phyloP scores from a whole-genome alignment of 2,329 filamentous ascomycete species.

The Talaromyces sp. region DNA sequence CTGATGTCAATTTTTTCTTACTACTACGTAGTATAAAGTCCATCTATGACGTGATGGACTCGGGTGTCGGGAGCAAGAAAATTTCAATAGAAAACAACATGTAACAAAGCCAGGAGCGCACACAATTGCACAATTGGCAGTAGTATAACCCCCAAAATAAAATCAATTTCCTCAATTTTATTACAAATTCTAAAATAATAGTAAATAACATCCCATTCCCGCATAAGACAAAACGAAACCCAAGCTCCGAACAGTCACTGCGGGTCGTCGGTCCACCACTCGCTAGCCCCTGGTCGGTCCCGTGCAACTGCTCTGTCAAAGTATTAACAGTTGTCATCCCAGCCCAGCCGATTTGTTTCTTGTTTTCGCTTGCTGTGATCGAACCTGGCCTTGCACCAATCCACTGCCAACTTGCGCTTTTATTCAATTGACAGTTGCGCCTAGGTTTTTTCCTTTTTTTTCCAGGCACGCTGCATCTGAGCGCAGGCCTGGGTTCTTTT shows the following conservation, averaged over 20 bases:
- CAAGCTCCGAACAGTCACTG: too few relatives aligned
- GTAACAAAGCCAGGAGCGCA: not conserved
- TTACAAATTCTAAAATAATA: too few relatives aligned
- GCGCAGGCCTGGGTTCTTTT: not conserved
- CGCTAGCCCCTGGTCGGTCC: not conserved
- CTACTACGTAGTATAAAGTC: too few relatives aligned
- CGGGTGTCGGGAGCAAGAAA: not conserved
- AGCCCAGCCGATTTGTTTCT: not conserved
- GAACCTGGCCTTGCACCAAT: not conserved
- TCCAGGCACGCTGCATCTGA: not conserved
- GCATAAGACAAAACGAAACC: too few relatives aligned
- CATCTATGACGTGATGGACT: not conserved
- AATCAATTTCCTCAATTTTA: not conserved
- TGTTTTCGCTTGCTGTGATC: not conserved
- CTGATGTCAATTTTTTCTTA: too few relatives aligned
- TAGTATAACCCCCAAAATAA: not conserved
- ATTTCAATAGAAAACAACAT: not conserved
- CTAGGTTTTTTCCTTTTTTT: too few relatives aligned
- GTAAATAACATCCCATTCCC: too few relatives aligned
- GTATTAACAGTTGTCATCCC: not conserved
- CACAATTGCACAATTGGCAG: not conserved
- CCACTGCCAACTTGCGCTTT: not conserved
- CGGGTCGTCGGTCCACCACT: too few relatives aligned
- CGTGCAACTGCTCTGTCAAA: not conserved
- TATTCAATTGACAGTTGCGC: not conserved